These are phyloP conservation scores for Pythium insidiosum DNA, from an alignment of 352 stramenopile genomes.

Conservation along the genomic window DNA sequence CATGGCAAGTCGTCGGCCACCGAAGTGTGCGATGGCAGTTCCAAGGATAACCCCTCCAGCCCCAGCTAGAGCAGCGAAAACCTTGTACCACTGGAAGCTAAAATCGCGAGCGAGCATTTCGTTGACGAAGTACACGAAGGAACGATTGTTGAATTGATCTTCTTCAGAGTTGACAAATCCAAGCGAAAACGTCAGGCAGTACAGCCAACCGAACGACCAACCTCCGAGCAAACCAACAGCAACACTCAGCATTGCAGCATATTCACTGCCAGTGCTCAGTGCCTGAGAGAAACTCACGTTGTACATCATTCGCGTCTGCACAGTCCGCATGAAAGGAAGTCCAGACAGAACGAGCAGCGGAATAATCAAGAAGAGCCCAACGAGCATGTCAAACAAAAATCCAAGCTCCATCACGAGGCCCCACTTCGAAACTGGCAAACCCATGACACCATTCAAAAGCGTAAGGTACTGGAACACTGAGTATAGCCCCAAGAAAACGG, in stretches of 20 bases:
- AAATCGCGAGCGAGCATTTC: slow-evolving; percentile 28
- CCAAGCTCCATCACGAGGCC: slow-evolving; percentile 68
- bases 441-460: slow-evolving; percentile 59
- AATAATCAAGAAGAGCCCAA: slow-evolving; percentile 66
- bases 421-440: slow-evolving; percentile 50
- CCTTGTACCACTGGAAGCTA: slow-evolving; percentile 59
- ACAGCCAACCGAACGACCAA: slow-evolving; percentile 75
- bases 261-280: slow-evolving; percentile 77
- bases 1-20: slow-evolving; percentile 65
- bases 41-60: slow-evolving; percentile 45
- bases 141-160: slow-evolving; percentile 80
- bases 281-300: slow-evolving; percentile 83
- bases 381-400: slow-evolving; percentile 84
- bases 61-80: slow-evolving; percentile 49
- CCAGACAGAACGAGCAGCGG: slow-evolving; percentile 69
- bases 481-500: slow-evolving; percentile 71
- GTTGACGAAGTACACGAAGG: slow-evolving; percentile 80
- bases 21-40: slow-evolving; percentile 34
- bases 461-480: slow-evolving; percentile 68
- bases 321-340: slow-evolving; percentile 85
- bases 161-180: slow-evolving; percentile 67
- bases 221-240: slow-evolving; percentile 63
- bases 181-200: slow-evolving; percentile 72
- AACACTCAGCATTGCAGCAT: slow-evolving; percentile 66
- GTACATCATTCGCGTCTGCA: slow-evolving; percentile 90